Base-by-base conservation (phyloP, 352 stramenopile genomes). In the Phytopythium mirpurense region DNA sequence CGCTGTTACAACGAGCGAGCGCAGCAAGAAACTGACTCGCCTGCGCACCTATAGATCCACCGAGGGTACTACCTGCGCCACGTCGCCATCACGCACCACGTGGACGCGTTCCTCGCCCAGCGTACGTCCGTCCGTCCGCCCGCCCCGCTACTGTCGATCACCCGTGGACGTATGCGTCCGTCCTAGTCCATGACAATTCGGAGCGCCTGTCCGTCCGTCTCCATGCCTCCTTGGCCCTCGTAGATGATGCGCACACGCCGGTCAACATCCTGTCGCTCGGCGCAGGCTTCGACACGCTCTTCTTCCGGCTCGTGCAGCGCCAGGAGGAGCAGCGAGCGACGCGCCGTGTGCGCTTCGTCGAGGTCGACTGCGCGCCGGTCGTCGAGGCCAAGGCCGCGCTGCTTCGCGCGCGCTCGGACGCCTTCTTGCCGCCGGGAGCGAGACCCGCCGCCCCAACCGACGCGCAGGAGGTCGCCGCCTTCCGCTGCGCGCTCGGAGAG, bases 11-110 rank as follows among this genome's bases (percentile, higher is more conserved):
- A 48, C 9, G 29, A 32, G 29, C 29, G 5, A 5, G 29, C 9
- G 9, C 29, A 9, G 29, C 29, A 5, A 32, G 24, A 1, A 15
- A 15, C 32, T 36, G 11, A 36, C 32, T n/a, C n/a, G 32, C 32
- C 6, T 15, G 32, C 32, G 32, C 32, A 16, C 7, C 11, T 15
- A 12, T 55, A 91, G 80, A 88, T 91, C 48, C 80, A 91, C 60
- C 78, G 78, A 7, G 80, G 80, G 14, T 91, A 91, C 54, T 88
- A 88, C 56, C 54, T 91, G 44, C 77, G 80, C 23, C 78, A 88
- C 43, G 49, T 80, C 5, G 80, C 75, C 4, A 67, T 91, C 46
- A 37, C 61, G 23, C 68, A 72, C 32, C 79, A 72, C 42, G 72
- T 91, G 35, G 57, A 74, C 0, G 62, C 67, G 12, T 91, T 91